Evolutionary conservation across 2,329 filamentous ascomycete genomes (phyloP).

Genomic region (Gnomoniopsis sp.): DNA sequence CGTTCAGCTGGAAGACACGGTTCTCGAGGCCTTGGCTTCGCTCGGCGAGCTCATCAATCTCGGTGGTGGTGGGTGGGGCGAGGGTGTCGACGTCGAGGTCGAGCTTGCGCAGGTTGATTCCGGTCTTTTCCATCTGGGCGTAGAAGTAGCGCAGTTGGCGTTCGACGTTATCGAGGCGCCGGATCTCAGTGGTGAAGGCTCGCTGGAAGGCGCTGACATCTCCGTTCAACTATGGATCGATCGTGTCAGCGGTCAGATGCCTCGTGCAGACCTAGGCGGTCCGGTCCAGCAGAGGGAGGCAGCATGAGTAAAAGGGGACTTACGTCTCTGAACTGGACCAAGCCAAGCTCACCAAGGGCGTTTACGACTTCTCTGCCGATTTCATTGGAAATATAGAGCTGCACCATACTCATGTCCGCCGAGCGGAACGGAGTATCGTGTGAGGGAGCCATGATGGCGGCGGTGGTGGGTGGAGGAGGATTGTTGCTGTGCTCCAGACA

Average conservation of each 20-base stretch:
- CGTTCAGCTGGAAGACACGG: conserved; percentile 85
- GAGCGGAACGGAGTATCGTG: conserved; percentile 98
- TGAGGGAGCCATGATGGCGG: conserved; percentile 56
- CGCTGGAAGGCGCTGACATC: conserved; percentile 93
- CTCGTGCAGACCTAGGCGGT: no score
- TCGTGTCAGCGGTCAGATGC: conserved; percentile 18
- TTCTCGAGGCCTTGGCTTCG: conserved; percentile 90
- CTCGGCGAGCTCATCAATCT: conserved; percentile 94
- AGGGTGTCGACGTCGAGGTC: conserved; percentile 87
- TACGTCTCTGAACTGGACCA: conserved; percentile 97
- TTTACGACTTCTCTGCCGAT: conserved; percentile 97
- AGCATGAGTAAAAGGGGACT: conserved; percentile 31
- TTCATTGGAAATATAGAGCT: conserved; percentile 99
- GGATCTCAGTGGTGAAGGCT: conserved; percentile 96
- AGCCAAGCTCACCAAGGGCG: conserved; percentile 89
- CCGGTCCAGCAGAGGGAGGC: no score
- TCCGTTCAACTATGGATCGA: conserved; percentile 70
- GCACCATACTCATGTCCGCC: conserved; percentile 99
- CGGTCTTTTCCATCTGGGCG: conserved; percentile 89
- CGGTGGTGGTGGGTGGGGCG: conserved; percentile 82
- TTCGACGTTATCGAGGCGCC: conserved; percentile 96
- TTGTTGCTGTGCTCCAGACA: conserved; percentile 11
- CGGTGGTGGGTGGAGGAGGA: conserved; percentile 15
- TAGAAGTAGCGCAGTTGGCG: conserved; percentile 96
- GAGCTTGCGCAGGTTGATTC: conserved; percentile 81